phyloP scores from a whole-genome alignment of 2,329 filamentous ascomycete genomes.

The Fusarium incarnatum region DNA sequence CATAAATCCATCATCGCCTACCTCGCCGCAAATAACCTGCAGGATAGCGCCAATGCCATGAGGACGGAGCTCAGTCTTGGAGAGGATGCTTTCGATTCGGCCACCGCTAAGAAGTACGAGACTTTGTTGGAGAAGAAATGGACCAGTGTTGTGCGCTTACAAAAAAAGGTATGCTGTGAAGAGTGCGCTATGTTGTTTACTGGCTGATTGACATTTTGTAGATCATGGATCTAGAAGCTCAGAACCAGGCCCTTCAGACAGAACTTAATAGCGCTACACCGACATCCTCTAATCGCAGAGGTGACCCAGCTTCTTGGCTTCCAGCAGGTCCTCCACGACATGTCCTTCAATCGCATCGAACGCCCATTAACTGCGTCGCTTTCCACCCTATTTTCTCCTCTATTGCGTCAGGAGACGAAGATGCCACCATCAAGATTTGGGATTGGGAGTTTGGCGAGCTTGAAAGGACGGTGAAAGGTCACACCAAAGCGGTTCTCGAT shows the following conservation, averaged over 20 bases:
- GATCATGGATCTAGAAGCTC: constrained; percentile 94
- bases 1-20: constrained; percentile 96
- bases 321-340: constrained; percentile 85
- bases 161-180: constrained; percentile 81
- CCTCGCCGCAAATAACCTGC: constrained; percentile 77
- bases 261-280: constrained; percentile 88
- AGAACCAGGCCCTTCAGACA: constrained; percentile 77
- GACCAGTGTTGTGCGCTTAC: constrained; percentile 93
- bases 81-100: constrained; percentile 77
- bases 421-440: constrained; percentile 96
- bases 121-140: constrained; percentile 97
- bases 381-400: constrained; percentile 95
- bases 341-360: constrained; percentile 76
- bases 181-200: constrained; percentile 3
- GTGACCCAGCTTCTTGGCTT: constrained; percentile 85
- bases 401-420: constrained; percentile 89
- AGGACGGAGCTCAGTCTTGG: constrained; percentile 81
- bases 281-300: constrained; percentile 71
- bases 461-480: constrained; percentile 90
- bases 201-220: constrained; percentile 51
- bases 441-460: constrained; percentile 95
- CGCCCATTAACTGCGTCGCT: constrained; percentile 85
- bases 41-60: constrained; percentile 66
- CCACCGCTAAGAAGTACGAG: constrained; percentile 93
- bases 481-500: constrained; percentile 88